Conservation (phyloP, 129 eudicot species). For the Chrysanthemum makinoi region DNA sequence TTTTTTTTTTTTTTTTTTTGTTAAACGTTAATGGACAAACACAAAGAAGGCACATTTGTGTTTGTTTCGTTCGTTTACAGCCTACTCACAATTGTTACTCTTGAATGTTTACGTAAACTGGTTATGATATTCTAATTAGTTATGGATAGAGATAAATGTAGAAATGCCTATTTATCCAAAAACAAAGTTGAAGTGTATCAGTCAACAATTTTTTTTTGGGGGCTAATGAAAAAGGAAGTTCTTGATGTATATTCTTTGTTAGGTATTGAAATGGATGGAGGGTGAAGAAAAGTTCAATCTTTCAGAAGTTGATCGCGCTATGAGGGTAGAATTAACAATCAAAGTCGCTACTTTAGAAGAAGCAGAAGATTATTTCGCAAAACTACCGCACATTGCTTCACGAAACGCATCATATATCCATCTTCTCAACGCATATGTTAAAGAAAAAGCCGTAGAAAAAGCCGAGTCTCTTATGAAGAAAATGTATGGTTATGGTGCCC, state of each 20-base stretch:
- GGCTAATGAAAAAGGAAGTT: neutral
- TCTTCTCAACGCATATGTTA: slow-evolving; percentile 54
- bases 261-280: slow-evolving; percentile 64
- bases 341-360: slow-evolving; percentile 33
- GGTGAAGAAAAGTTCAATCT: slow-evolving; percentile 32
- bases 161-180: too few relatives aligned
- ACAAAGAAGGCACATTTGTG: too few relatives aligned
- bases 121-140: neutral
- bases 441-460: slow-evolving; percentile 39
- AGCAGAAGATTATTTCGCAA: slow-evolving; percentile 53
- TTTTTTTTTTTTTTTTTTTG: too few relatives aligned
- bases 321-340: slow-evolving; percentile 40
- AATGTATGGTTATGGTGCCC: slow-evolving; percentile 36
- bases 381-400: slow-evolving; percentile 36
- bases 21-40: too few relatives aligned
- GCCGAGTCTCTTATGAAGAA: slow-evolving; percentile 60
- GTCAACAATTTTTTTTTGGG: too few relatives aligned
- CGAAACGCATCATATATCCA: slow-evolving; percentile 48
- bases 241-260: neutral
- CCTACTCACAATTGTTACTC: neutral
- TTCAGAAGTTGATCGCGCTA: slow-evolving; percentile 45
- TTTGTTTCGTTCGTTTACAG: too few relatives aligned
- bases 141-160: too few relatives aligned
- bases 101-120: neutral
- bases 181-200: too few relatives aligned